Base-by-base conservation (phyloP, 192 early-diverging fungal genomes). In the Podila verticillata region DNA sequence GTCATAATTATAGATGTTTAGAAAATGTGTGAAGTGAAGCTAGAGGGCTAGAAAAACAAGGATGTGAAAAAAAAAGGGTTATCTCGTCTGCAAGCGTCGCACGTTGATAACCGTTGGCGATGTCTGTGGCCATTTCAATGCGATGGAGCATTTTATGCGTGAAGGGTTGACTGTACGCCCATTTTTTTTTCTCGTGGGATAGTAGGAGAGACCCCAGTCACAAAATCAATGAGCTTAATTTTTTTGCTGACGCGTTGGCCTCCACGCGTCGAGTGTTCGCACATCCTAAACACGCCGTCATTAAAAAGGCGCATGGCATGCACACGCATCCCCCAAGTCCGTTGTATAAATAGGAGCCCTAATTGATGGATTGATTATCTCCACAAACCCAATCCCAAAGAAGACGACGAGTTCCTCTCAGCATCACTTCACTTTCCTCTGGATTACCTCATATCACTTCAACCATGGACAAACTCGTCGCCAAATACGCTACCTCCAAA, bases 391-490 rank as follows among this genome's bases (percentile, higher is more conserved):
- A 44, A 44, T 44, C 7, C 39, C 36, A 34, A 34, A 34, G 2
- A 34, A 34, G 3, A 34, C 3, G 32, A 34, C 36, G 10, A 39
- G 36, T 39, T 9, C 10, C 36, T 39, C 10, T 39, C 10, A 39
- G 13, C 36, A 39, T 39, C 36, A 13, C 9, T 39, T 39, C 36
- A 10, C 36, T 39, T 13, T 35, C 9, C 35, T 48, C 56, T 34
- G n/a, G 4, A 2, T 49, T 29, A 30, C 4, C 48, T 22, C 32
- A 47, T 7, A 66, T 2, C 20, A 49, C 15, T 30, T 39, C 56
- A 36, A 13, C 7, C 35, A 85, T 85, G 84, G 81, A 85, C 58
- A 32, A 68, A 6, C 67, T 82, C 19, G 74, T 85, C 36, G 79
- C 73, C 70, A 72, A 74, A 70, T 85, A 82, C 70, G 58, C 68